phyloP scores from a whole-genome alignment of 192 early-diverging fungal genomes.

The Coemansia sp. region DNA sequence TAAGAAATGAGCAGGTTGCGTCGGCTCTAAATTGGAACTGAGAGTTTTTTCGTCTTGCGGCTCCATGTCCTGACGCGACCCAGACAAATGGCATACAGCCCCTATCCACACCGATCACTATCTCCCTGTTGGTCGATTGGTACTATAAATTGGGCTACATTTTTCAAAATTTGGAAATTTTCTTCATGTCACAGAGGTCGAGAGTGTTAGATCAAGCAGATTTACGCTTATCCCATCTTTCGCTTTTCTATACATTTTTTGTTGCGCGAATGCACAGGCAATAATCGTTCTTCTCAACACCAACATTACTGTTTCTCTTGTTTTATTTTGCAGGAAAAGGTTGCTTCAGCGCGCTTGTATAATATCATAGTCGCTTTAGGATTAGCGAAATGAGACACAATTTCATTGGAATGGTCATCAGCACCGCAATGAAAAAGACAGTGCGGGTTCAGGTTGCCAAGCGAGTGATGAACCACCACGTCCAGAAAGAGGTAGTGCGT shows the following conservation, averaged over 20 bases:
- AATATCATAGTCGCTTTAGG: neutral
- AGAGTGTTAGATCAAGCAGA: neutral
- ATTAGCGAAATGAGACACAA: constrained; percentile 63
- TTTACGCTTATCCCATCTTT: neutral
- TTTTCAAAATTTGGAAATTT: neutral
- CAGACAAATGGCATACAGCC: constrained; percentile 24
- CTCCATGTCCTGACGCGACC: constrained; percentile 28
- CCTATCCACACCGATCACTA: constrained; percentile 40
- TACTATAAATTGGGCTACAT: constrained; percentile 34
- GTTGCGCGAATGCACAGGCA: neutral
- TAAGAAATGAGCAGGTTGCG: constrained; percentile 30
- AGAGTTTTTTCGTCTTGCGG: constrained; percentile 40
- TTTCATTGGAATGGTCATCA: constrained; percentile 83
- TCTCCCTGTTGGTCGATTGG: constrained; percentile 19
- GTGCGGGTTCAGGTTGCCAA: constrained; percentile 83
- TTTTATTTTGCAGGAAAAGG: neutral
- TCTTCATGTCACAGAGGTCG: neutral
- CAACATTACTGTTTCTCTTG: neutral
- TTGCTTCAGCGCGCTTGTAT: neutral
- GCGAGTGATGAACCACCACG: constrained; percentile 69
- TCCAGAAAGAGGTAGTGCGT: constrained; percentile 65
- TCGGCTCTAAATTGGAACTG: constrained; percentile 23
- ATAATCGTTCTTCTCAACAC: neutral
- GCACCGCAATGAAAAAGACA: constrained; percentile 86
- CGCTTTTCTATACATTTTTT: neutral